Conservation (phyloP, 1,139 yeast genomes). For the Suhomyces ambrosiae region DNA sequence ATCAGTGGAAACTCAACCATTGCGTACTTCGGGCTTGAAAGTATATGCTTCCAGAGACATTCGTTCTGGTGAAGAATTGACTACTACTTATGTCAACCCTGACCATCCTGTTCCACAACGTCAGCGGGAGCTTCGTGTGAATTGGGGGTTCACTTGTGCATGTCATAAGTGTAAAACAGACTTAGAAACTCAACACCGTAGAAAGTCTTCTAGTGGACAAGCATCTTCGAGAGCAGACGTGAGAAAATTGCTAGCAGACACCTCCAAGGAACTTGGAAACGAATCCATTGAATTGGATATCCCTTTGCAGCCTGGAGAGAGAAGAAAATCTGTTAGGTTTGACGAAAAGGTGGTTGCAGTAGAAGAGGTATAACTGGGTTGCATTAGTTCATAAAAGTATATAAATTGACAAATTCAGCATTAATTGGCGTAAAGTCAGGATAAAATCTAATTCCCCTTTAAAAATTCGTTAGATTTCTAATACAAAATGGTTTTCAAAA, state of each 20-base stretch:
- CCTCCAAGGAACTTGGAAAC: slow-evolving; percentile 38
- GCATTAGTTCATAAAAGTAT: no score
- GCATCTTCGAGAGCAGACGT: slow-evolving; percentile 40
- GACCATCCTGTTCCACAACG: slow-evolving; percentile 63
- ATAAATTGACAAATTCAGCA: no score
- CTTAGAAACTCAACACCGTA: slow-evolving; percentile 38
- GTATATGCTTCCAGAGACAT: slow-evolving; percentile 62
- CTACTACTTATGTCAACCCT: slow-evolving; percentile 73
- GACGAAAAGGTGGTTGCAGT: slow-evolving; percentile 62
- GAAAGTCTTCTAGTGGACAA: slow-evolving; percentile 30
- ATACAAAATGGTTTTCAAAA: no score
- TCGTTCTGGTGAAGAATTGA: slow-evolving; percentile 65
- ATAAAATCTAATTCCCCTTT: no score
- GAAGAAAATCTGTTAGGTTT: slow-evolving; percentile 75
- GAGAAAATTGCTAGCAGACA: slow-evolving; percentile 46
- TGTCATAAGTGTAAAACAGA: slow-evolving; percentile 70
- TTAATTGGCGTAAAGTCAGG: no score
- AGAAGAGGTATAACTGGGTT: slow-evolving; percentile 6
- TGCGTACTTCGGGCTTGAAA: slow-evolving; percentile 54
- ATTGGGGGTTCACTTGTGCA: slow-evolving; percentile 81
- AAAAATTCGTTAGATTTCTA: no score
- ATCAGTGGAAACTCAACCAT: slow-evolving; percentile 50
- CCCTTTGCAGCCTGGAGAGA: slow-evolving; percentile 44
- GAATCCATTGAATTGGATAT: slow-evolving; percentile 51
- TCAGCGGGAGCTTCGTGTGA: slow-evolving; percentile 66